Conservation (phyloP, 2,329 filamentous ascomycete genomes). For the Paecilomyces sp. region DNA sequence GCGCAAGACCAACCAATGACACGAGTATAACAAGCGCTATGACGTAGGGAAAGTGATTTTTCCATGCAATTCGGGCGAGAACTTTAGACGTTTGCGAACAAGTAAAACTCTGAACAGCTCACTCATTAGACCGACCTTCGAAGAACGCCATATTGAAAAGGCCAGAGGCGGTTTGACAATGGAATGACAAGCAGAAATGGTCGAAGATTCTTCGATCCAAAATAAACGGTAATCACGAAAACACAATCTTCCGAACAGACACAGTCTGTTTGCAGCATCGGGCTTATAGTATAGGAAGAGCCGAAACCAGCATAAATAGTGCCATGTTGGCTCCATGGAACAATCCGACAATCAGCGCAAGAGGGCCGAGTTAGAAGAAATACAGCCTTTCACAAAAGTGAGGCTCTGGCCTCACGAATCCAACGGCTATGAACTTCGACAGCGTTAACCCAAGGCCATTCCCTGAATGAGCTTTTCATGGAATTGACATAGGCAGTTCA, state of each 20-base stretch:
- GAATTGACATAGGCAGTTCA: neutral
- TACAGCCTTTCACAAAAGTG: neutral
- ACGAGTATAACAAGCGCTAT: slow-evolving; percentile 6
- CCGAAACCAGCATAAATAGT: neutral
- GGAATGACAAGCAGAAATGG: slow-evolving; percentile 3
- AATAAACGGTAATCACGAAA: neutral
- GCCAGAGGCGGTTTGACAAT: slow-evolving; percentile 2
- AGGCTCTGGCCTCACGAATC: neutral
- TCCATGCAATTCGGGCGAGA: slow-evolving; percentile 13
- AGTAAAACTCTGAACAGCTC: slow-evolving; percentile 10
- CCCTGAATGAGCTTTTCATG: neutral
- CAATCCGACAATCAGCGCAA: neutral
- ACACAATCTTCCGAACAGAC: neutral
- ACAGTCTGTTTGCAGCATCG: neutral
- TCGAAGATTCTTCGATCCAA: slow-evolving; percentile 14
- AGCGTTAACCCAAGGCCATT: neutral
- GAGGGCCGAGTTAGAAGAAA: too few relatives aligned
- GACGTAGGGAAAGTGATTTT: slow-evolving; percentile 7
- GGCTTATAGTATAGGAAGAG: neutral
- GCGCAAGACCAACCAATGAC: slow-evolving; percentile 6
- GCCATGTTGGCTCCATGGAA: neutral
- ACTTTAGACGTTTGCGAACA: slow-evolving; percentile 9
- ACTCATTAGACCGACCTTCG: slow-evolving; percentile 13
- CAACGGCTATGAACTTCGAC: neutral
- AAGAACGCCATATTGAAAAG: slow-evolving; percentile 16